These are phyloP conservation scores for Antrodiella citrinella DNA, from an alignment of 768 basidiomycete species.

Conservation along the genomic window DNA sequence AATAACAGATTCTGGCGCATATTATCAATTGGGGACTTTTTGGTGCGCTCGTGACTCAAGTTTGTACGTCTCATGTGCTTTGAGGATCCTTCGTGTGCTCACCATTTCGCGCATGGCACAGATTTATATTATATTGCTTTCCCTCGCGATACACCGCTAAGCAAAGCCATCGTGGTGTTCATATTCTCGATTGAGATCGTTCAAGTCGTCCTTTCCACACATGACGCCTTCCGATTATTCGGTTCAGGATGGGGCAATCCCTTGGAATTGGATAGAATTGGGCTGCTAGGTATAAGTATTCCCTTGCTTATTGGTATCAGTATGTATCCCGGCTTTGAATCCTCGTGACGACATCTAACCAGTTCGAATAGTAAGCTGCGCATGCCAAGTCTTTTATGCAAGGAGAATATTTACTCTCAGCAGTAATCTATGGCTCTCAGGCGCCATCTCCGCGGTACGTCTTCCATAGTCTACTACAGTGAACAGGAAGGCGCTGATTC, in stretches of 20 bases:
- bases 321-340: neutral
- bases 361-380: slow-evolving; percentile 1
- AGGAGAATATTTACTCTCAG: neutral
- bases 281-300: slow-evolving; percentile 5
- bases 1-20: slow-evolving; percentile 10
- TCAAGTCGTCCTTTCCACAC: neutral
- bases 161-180: neutral
- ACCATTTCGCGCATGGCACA: neutral
- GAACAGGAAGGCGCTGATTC: neutral
- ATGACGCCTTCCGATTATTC: slow-evolving; percentile 2
- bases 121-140: slow-evolving; percentile 11
- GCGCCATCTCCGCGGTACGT: neutral
- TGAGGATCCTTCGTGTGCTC: neutral
- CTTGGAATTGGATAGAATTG: slow-evolving; percentile 4
- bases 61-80: slow-evolving; percentile 4
- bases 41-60: slow-evolving; percentile 13
- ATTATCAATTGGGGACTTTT: slow-evolving; percentile 22
- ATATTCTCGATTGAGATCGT: neutral
- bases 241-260: slow-evolving; percentile 5
- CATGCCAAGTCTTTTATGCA: slow-evolving; percentile 7
- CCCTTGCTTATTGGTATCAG: slow-evolving; percentile 7
- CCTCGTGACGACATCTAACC: neutral
- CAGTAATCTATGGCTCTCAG: neutral
- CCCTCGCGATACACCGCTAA: slow-evolving; percentile 4
- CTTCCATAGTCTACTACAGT: neutral